Evolutionary conservation across 306 rosid species (phyloP), one percentile per base, ranked within the genome.

Genomic region (Aeschynomene evenia): DNA sequence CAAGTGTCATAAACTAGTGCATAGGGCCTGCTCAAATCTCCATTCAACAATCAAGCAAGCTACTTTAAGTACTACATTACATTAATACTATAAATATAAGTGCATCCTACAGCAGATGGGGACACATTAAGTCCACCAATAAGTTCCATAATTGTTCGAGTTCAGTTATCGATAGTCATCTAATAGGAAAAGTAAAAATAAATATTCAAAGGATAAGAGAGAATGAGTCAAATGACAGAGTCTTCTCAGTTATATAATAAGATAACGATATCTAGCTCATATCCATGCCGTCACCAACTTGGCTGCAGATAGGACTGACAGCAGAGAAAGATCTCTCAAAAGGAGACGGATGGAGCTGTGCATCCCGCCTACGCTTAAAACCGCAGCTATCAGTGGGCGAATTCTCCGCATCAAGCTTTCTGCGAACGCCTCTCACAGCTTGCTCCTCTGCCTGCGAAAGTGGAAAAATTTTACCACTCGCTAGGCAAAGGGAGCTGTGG

Each of bases 211-310:
- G 71, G 81, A 91, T 70, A 84, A 63, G 70, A 57, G 57, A 74
- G 78, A 45, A 45, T n/a, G 51, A 45, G 51, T 45, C 51, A 45
- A 45, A 80, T 74, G 77, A 83, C 68, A 79, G 39, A 63, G 80
- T 78, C 82, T 80, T 71, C 53, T 77, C 75, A 59, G 74, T 79
- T 74, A 71, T 42, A 73, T 59, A 77, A 68, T 64, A 58, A n/a
- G n/a, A n/a, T n/a, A n/a, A n/a, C n/a, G 66, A 83, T 49, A 72
- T 86, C 93, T 88, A 90, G 82, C 79, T 88, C 79, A 76, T 65
- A 77, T 90, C 98, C 93, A 88, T 90, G 91, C 91, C 93, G 28
- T 92, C 98, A 76, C 96, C 96, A 75, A 88, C 89, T 83, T 87
- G 96, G 87, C 87, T 88, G 88, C 91, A 92, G 84, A 92, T 85